phyloP scores from a whole-genome alignment of 2,329 filamentous ascomycete genomes.

The Pseudocercospora fuligena region DNA sequence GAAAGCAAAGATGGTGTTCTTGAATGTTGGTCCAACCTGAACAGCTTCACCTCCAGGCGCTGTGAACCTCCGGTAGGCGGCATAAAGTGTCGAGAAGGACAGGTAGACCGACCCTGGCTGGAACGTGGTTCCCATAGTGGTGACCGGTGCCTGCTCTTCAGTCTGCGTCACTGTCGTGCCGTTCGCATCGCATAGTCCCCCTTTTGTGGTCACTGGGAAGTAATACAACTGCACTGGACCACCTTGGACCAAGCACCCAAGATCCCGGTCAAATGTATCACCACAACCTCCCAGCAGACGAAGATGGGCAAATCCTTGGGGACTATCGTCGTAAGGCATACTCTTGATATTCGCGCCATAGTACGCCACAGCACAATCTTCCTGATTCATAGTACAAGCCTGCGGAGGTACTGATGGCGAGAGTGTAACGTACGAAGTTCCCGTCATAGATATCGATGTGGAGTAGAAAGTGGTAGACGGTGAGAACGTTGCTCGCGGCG shows the following conservation, averaged over 20 bases:
- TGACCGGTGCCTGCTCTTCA: slow-evolving; percentile 4
- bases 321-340: slow-evolving; percentile 14
- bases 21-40: slow-evolving; percentile 27
- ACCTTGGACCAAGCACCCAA: slow-evolving; percentile 26
- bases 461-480: slow-evolving; percentile 18
- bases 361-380: slow-evolving; percentile 27
- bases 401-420: slow-evolving; percentile 5
- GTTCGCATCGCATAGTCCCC: slow-evolving; percentile 13
- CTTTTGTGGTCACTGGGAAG: slow-evolving; percentile 21
- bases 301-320: not conserved
- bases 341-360: slow-evolving; percentile 25
- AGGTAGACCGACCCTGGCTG: slow-evolving; percentile 28
- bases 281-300: slow-evolving; percentile 20
- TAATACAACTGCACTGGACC: slow-evolving; percentile 28
- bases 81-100: slow-evolving; percentile 31
- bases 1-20: slow-evolving; percentile 25
- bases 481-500: slow-evolving; percentile 23
- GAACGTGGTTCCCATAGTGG: slow-evolving; percentile 28
- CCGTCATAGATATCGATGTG: not conserved
- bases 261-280: slow-evolving; percentile 9
- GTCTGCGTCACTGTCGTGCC: slow-evolving; percentile 14
- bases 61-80: slow-evolving; percentile 25
- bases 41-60: slow-evolving; percentile 6
- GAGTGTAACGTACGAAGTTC: slow-evolving; percentile 6
- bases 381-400: slow-evolving; percentile 17